These are phyloP conservation scores for Hymenoscyphus scutula DNA, from an alignment of 2,329 filamentous ascomycete species.

Conservation along the genomic window DNA sequence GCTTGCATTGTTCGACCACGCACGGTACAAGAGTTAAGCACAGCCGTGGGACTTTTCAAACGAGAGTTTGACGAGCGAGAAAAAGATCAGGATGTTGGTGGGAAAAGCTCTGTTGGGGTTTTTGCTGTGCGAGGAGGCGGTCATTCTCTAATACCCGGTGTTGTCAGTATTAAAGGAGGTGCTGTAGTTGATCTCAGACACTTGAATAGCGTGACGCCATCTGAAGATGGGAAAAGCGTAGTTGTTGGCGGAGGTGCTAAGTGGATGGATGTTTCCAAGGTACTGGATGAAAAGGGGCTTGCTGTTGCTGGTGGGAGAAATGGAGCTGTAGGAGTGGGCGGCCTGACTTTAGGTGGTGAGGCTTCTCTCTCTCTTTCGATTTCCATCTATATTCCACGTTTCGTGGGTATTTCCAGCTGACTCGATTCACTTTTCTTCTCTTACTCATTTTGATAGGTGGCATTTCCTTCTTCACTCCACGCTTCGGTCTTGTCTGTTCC, in stretches of 20 bases:
- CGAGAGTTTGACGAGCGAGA: not conserved
- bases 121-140: slow-evolving; percentile 58
- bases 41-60: not conserved
- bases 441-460: slow-evolving; percentile 4
- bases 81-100: not conserved
- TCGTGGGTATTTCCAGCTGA: not conserved
- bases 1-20: not conserved
- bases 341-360: slow-evolving; percentile 11
- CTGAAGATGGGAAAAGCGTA: slow-evolving; percentile 29
- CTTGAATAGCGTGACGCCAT: slow-evolving; percentile 12
- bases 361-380: slow-evolving; percentile 13
- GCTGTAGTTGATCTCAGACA: slow-evolving; percentile 46
- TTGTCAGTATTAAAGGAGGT: slow-evolving; percentile 46
- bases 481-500: slow-evolving; percentile 17
- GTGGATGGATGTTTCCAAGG: slow-evolving; percentile 13
- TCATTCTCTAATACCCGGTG: slow-evolving; percentile 52
- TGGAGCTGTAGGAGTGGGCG: slow-evolving; percentile 13
- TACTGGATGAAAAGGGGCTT: slow-evolving; percentile 7
- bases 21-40: not conserved
- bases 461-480: slow-evolving; percentile 19
- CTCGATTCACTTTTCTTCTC: not conserved
- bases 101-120: not conserved
- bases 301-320: slow-evolving; percentile 13
- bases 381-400: not conserved
- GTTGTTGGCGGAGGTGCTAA: slow-evolving; percentile 9